Conservation (phyloP, 176 grass and related monocot genomes). For the Dendrocalamus sinicus region DNA sequence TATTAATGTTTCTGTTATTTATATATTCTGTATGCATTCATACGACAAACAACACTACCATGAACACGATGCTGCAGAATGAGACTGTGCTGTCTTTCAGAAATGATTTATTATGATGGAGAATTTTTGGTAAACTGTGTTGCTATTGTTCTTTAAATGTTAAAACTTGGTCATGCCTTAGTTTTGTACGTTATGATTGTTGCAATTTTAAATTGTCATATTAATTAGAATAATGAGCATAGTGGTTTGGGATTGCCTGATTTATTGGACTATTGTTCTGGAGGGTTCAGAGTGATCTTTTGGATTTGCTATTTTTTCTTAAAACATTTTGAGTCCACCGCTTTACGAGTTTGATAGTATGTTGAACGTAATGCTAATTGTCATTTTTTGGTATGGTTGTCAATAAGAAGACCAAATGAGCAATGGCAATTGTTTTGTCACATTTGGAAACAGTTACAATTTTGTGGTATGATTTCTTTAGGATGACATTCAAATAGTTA, state of each 20-base stretch:
- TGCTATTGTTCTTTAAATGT: slow-evolving; percentile 20
- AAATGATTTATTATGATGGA: slow-evolving; percentile 13
- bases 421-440: not conserved
- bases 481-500: slow-evolving; percentile 28
- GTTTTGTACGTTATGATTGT: not conserved
- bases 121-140: slow-evolving; percentile 5
- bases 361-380: not conserved
- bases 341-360: slow-evolving; percentile 18
- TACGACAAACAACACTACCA: not conserved
- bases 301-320: not conserved
- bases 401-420: slow-evolving; percentile 3
- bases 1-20: slow-evolving; percentile 2
- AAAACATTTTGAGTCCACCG: not conserved
- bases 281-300: not conserved
- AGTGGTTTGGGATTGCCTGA: not conserved
- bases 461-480: slow-evolving; percentile 15
- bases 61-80: not conserved
- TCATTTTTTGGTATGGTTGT: slow-evolving; percentile 23
- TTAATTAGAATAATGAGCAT: not conserved
- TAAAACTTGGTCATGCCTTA: not conserved
- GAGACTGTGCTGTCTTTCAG: not conserved
- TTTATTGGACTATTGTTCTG: not conserved
- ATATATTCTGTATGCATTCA: slow-evolving; percentile 1
- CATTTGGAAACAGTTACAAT: not conserved
- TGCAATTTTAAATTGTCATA: not conserved